Evolutionary conservation across 139 green algal genomes (phyloP).

Genomic region (Chlamydomonas applanata): DNA sequence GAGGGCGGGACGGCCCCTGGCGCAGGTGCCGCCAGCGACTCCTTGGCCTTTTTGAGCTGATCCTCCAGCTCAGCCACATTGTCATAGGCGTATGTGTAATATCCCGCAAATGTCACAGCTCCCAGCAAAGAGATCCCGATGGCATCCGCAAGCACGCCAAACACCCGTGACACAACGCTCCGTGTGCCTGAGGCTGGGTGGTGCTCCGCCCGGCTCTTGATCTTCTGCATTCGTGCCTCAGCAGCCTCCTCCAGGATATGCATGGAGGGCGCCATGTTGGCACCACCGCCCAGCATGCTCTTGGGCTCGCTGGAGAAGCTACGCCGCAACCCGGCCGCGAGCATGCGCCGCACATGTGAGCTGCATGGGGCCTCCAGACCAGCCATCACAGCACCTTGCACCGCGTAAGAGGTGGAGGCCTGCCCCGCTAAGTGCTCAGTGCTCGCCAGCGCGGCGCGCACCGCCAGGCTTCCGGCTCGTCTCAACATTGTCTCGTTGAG

Average conservation of each 20-base stretch:
- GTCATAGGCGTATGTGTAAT: not conserved
- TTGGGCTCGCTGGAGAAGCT: no score
- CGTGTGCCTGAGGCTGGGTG: not conserved
- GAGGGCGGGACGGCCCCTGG: no score
- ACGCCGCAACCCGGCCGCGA: no score
- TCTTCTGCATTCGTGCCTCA: conserved; percentile 3
- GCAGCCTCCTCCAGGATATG: not conserved
- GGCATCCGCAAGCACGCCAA: not conserved
- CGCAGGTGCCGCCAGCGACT: not conserved
- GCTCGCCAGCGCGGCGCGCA: no score
- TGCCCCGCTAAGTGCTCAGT: no score
- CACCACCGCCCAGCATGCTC: not conserved
- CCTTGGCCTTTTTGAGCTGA: not conserved
- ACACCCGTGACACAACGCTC: not conserved
- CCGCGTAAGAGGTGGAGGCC: no score
- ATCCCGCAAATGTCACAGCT: not conserved
- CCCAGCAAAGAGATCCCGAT: not conserved
- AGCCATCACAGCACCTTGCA: no score
- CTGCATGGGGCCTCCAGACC: no score
- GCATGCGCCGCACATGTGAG: no score
- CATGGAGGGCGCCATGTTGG: not conserved
- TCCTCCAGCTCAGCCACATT: no score
- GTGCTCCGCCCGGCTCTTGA: not conserved
- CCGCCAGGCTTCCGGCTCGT: no score
- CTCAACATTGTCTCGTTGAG: no score